These are phyloP conservation scores for Camellia lanceoleosa DNA, from an alignment of 148 eudicot genomes.

Conservation along the genomic window DNA sequence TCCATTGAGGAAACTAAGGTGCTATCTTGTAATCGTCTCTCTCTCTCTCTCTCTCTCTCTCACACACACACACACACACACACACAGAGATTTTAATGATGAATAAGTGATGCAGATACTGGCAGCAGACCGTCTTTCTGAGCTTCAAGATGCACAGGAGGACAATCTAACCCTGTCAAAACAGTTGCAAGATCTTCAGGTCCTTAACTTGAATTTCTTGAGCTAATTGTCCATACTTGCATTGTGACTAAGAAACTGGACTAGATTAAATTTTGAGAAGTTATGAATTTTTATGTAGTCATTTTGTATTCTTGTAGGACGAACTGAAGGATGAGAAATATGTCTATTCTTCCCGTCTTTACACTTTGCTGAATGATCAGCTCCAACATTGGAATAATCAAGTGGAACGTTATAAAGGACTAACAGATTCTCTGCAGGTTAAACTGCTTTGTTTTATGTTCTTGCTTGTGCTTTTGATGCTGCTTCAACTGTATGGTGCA, in stretches of 20 bases:
- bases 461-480: slow-evolving; percentile 10
- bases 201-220: slow-evolving; percentile 13
- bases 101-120: slow-evolving; percentile 51
- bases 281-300: not conserved
- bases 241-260: not conserved
- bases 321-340: slow-evolving; percentile 74
- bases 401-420: slow-evolving; percentile 56
- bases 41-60: not conserved
- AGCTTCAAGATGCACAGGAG: slow-evolving; percentile 86
- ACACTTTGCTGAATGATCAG: slow-evolving; percentile 75
- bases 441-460: slow-evolving; percentile 16
- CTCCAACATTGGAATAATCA: slow-evolving; percentile 89
- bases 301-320: slow-evolving; percentile 36
- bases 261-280: not conserved
- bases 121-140: slow-evolving; percentile 81
- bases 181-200: slow-evolving; percentile 91
- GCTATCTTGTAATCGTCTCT: not conserved
- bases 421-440: slow-evolving; percentile 85
- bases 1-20: slow-evolving; percentile 91
- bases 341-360: slow-evolving; percentile 67
- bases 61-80: not conserved
- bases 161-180: slow-evolving; percentile 60
- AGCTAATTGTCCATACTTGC: not conserved
- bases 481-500: slow-evolving; percentile 18
- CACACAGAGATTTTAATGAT: not conserved